Evolutionary conservation across 2,329 filamentous ascomycete genomes (phyloP).

Genomic region (Ceratocystiopsis brevicomis): DNA sequence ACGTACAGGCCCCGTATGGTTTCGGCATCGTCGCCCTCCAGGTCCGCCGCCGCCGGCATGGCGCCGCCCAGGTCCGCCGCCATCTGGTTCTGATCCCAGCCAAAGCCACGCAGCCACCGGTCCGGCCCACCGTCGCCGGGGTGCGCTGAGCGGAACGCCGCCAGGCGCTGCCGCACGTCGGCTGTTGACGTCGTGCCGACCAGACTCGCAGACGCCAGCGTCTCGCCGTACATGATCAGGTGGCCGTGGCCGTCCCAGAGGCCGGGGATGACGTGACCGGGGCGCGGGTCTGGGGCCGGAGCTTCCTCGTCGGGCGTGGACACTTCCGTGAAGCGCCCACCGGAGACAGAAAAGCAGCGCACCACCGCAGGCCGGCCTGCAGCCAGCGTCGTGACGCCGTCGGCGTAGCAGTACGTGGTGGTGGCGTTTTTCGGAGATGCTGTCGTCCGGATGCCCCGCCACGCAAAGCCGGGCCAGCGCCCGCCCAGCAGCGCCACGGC

Average conservation of each 20-base stretch:
- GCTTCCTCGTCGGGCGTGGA: conserved; percentile 12
- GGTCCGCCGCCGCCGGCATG: conserved; percentile 44
- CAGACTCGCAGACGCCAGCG: conserved; percentile 44
- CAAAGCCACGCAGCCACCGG: conserved; percentile 47
- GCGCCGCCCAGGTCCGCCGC: conserved; percentile 30
- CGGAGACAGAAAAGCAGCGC: conserved; percentile 24
- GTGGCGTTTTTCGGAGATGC: no score
- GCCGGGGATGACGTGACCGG: conserved; percentile 43
- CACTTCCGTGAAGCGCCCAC: conserved; percentile 32
- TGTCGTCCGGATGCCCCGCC: no score
- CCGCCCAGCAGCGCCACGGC: no score
- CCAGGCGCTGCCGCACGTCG: conserved; percentile 34
- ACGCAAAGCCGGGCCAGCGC: no score
- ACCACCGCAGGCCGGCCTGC: no score
- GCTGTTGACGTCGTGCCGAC: conserved; percentile 37
- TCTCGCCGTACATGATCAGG: conserved; percentile 44
- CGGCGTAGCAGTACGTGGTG: no score
- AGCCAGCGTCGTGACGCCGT: no score
- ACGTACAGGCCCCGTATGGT: conserved; percentile 38
- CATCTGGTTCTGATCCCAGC: conserved; percentile 43
- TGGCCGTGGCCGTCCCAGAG: conserved; percentile 57
- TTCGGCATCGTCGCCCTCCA: conserved; percentile 25
- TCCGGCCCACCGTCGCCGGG: conserved; percentile 30
- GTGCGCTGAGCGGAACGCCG: conserved; percentile 29
- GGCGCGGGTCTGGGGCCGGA: conserved; percentile 10